Evolutionary conservation across 768 basidiomycete genomes (phyloP), one percentile per base, ranked within the genome.

Genomic region (Obba rivulosa): DNA sequence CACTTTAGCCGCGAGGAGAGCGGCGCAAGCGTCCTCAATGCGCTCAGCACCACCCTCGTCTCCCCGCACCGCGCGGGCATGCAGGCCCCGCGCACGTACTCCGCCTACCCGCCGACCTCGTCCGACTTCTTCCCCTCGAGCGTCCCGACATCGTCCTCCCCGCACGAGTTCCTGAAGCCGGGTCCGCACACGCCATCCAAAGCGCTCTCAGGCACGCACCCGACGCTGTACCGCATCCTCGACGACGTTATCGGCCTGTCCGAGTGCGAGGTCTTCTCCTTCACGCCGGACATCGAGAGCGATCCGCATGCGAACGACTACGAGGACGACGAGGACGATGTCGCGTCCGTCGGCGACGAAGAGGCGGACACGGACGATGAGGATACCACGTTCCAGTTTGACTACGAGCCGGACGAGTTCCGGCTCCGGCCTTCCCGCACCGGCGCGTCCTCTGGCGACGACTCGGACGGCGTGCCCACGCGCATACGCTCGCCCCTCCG

Each of bases 241-340:
- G 85, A 93, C 75, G 86, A 93, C 38, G 87, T 89, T 60, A 89
- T 99, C 56, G 86, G 87, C 20, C 76, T 99, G 20, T 70, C 80
- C 35, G 93, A 97, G 52, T 96, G 92, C 72, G 94, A 97, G 63
- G 92, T 97, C 50, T 99, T 86, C 69, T 88, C 91, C 2, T 99
- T 93, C 72, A 77, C 80, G 35, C 96, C 95, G 41, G 92, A 95
- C 67, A 83, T 87, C 50, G 92, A 95, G 56, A 85, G 86, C 21
- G 96, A 99, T 70, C 96, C 96, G 1, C 93, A 98, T 57, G 89
- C 87, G 38, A 80, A 81, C 61, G 83, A 90, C 70, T 79, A 83
- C 60, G 79, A 80, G 22, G 85, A 88, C 59, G 85, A 85, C 61
- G 86, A 88, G 56, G 86, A 87, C 54, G 87, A 89, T 55, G 69